Evolutionary conservation across 2,329 filamentous ascomycete genomes (phyloP), one percentile per base, ranked within the genome.

Genomic region (Aspergillus sp.): DNA sequence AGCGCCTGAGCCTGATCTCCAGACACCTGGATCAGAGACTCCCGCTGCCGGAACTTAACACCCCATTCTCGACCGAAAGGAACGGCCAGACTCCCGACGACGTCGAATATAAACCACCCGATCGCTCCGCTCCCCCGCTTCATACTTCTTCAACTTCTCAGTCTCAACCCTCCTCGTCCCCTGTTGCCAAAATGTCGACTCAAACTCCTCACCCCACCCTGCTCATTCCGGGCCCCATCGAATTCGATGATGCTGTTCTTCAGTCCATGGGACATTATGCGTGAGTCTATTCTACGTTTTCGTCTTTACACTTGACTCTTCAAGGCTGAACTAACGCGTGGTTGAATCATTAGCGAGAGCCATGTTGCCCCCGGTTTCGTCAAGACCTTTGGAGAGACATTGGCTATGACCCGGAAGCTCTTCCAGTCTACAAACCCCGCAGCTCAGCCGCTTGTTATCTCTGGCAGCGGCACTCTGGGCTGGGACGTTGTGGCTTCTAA

Each of bases 401-500:
- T 99, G 64, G 84, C 88, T 39, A 87, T 93, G 82, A 85, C 96
- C 58, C 90, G 95, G 75, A 90, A 95, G 79, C 89, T 99, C 68
- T 96, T 99, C 85, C 91, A 96, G 79, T 93, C 91, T 67, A 89
- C 87, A 70, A 85, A 93, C 71, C 83, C 92, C 52, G 77, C 86
- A 48, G 87, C 93, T 27, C 95, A 99, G 76, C 93, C 95, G 41
- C 96, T 97, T 73, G 85, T 98, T 73, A 86, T 99, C 74, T 92
- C 91, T 65, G 95, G 95, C 62, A 97, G 93, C 53, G 95, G 95
- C 57, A 99, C 95, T 19, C 83, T 99, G 7, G 95, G 95, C 60
- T 99, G 95, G 95, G 95, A 99, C 73, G 80, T 98, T 58, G 92
- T 98, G 46, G 89, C 92, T n/a, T 89, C 92, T 67, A 99, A 98